These are phyloP conservation scores for Colletotrichum orbiculare DNA, from an alignment of 2,329 filamentous ascomycete species.

Conservation along the genomic window DNA sequence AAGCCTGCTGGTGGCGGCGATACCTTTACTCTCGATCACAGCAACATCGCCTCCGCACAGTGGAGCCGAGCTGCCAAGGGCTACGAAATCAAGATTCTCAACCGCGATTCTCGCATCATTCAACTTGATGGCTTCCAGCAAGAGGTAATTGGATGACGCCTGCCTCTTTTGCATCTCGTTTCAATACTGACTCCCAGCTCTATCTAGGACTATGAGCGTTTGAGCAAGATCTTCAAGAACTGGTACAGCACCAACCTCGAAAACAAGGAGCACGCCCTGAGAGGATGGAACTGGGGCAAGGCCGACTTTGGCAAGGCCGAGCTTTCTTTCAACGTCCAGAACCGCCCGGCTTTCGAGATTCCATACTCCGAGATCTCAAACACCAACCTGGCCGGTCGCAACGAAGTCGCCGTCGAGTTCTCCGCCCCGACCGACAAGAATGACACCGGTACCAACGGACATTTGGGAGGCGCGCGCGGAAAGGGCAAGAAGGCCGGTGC, in stretches of 20 bases:
- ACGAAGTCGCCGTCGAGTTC: conserved; percentile 97
- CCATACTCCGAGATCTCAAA: conserved; percentile 98
- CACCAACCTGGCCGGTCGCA: conserved; percentile 96
- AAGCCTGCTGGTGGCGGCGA: conserved; percentile 89
- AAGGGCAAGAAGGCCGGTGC: conserved; percentile 91
- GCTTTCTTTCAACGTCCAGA: conserved; percentile 95
- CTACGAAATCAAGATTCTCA: conserved; percentile 92
- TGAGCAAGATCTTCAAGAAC: conserved; percentile 94
- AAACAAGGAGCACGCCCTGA: conserved; percentile 90
- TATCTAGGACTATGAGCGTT: conserved; percentile 83
- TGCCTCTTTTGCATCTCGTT: conserved; percentile 42
- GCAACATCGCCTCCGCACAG: conserved; percentile 86
- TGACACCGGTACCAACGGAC: conserved; percentile 78
- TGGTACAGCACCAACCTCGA: conserved; percentile 97
- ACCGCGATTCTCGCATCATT: conserved; percentile 84
- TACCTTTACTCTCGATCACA: conserved; percentile 91
- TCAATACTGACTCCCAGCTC: not conserved
- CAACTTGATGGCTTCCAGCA: conserved; percentile 96
- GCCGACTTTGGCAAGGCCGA: conserved; percentile 96
- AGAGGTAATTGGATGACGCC: conserved; percentile 62
- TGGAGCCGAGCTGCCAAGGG: conserved; percentile 95
- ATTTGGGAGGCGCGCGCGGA: conserved; percentile 77
- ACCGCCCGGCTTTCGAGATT: conserved; percentile 94
- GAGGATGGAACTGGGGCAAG: conserved; percentile 99
- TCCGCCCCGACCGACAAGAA: conserved; percentile 78